Evolutionary conservation across 805 yeast species (phyloP).

Genomic region (Kodamaea fukazawae): DNA sequence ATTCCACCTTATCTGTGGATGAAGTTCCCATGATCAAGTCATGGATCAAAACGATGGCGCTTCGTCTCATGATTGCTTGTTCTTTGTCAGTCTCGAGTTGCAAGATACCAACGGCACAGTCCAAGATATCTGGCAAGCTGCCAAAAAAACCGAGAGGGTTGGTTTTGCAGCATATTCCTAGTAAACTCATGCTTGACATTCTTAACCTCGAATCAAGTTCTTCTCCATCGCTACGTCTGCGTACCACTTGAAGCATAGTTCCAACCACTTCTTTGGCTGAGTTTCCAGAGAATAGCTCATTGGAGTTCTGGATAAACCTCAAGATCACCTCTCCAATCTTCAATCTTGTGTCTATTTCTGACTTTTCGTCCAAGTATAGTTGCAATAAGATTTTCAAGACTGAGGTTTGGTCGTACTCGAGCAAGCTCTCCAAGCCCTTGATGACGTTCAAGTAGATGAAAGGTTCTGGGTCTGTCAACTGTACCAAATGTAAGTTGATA

Average conservation of each 20-base stretch:
- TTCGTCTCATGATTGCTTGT: constrained; percentile 62
- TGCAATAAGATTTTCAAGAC: constrained; percentile 38
- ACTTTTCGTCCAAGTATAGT: constrained; percentile 32
- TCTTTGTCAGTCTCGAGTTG: constrained; percentile 49
- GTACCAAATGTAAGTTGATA: constrained; percentile 57
- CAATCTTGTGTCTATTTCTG: constrained; percentile 62
- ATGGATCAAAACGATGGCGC: constrained; percentile 67
- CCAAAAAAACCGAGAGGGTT: constrained; percentile 53
- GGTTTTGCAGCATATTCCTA: constrained; percentile 67
- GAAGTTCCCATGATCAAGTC: constrained; percentile 54
- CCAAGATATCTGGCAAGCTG: constrained; percentile 57
- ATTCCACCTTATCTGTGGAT: constrained; percentile 44
- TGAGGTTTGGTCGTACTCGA: constrained; percentile 41
- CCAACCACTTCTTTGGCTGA: constrained; percentile 43
- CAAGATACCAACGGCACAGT: constrained; percentile 74
- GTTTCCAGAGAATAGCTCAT: constrained; percentile 47
- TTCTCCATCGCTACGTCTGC: constrained; percentile 20
- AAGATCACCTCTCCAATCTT: constrained; percentile 79
- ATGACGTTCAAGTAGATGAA: constrained; percentile 82
- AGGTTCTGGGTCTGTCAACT: constrained; percentile 78
- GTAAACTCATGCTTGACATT: constrained; percentile 82
- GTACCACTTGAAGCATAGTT: constrained; percentile 40
- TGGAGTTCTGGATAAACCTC: constrained; percentile 51
- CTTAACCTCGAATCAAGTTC: constrained; percentile 59
- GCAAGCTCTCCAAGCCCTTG: constrained; percentile 65